Percentiles rank a stretch among this genome's conserved stretches.
Evolutionary conservation across 1,139 yeast genomes (phyloP).

Genomic region (Tardiomyces blankii): DNA sequence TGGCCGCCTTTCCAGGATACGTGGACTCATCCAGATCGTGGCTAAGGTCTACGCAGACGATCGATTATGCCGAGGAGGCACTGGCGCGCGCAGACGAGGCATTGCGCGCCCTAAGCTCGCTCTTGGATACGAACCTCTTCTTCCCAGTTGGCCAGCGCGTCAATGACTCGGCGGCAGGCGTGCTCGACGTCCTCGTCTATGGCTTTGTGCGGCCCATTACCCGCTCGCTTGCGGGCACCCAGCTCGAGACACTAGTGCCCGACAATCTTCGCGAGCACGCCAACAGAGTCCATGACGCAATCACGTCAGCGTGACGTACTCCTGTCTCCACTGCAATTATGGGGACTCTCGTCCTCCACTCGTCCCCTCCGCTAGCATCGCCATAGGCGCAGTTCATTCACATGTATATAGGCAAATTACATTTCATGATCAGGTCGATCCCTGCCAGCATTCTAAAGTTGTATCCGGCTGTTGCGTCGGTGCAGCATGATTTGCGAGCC

Average conservation of each 20-base stretch:
- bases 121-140: background rate
- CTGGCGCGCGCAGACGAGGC: background rate
- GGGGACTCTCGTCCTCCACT: background rate
- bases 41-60: slow-evolving; percentile 9
- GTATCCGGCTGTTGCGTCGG: slow-evolving; percentile 50
- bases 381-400: slow-evolving; percentile 1
- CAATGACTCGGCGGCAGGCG: slow-evolving; percentile 8
- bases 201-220: slow-evolving; percentile 17
- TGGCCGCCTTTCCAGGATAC: slow-evolving; percentile 8
- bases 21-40: slow-evolving; percentile 1
- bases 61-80: slow-evolving; percentile 1
- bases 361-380: slow-evolving; percentile 1
- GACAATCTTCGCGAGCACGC: slow-evolving; percentile 10
- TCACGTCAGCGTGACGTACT: slow-evolving; percentile 1
- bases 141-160: background rate
- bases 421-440: background rate
- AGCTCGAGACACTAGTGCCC: slow-evolving; percentile 11
- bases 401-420: slow-evolving; percentile 1
- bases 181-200: slow-evolving; percentile 16
- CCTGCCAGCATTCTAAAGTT: slow-evolving; percentile 19
- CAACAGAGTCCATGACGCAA: slow-evolving; percentile 7
- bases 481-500: slow-evolving; percentile 69
- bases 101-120: background rate
- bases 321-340: background rate
- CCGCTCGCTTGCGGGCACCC: slow-evolving; percentile 7